Base-by-base conservation (phyloP, 768 basidiomycete genomes). In the Clitopilus passeckerianus region DNA sequence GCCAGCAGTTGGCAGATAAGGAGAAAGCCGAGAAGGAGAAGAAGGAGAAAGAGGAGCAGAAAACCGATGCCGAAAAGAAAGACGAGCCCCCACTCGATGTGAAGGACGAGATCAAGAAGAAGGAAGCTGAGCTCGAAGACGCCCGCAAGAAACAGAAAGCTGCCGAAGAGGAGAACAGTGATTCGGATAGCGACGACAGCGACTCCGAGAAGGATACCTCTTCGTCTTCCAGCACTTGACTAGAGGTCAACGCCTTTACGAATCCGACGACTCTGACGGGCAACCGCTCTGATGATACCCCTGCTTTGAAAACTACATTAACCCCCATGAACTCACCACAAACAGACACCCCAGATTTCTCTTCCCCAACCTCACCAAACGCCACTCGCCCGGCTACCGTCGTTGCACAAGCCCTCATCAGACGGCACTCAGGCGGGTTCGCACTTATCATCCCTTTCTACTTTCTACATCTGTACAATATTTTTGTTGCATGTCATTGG, bases 1-100 rank as follows among this genome's bases (percentile, higher is more conserved):
- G 80, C 62, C 75, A 76, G 59, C 74, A 80, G 35, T 65, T 79
- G 10, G 77, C 78, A 15, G 81, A 84, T 62, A 84, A 83, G 67
- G 85, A 84, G 71, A 74, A 77, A 57, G 81, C 74, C 65, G 66
- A 72, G 44, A 72, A 77, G 55, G 73, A 75, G 54, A 72, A 78
- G 56, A 78, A 74, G 60, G 77, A 83, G 66, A 77, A 75, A 59
- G 79, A 77, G 60, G 72, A 74, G 46, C 46, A 50, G 22, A 50
- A 50, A 23, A 10, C 46, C 12, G 46, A 50, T 5, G 46, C 18
- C 12, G 46, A 50, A 18, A 50, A 50, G 20, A 65, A 68, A 52
- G 66, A 70, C 59, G 69, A 71, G 60, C 65, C 67, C 33, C 57
- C 57, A 44, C 64, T 62, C 12, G 65, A 71, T 12, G 59, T 57